Percentiles rank a stretch among this genome's conserved stretches.
phyloP scores from a whole-genome alignment of 2,329 filamentous ascomycete genomes.

The Colletotrichum limetticola region DNA sequence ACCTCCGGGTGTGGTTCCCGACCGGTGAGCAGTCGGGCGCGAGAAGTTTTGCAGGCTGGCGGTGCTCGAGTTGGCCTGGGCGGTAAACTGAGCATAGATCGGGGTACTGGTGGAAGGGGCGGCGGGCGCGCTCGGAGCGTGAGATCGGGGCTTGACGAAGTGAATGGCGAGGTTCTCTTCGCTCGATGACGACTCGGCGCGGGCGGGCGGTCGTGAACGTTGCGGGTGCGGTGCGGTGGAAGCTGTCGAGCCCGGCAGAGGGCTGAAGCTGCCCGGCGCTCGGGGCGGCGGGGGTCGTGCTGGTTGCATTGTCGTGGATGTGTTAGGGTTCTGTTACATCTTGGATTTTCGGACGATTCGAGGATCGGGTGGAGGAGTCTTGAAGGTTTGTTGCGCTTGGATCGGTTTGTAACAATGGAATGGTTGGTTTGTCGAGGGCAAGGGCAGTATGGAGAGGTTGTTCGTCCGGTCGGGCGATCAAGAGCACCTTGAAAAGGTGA shows the following conservation, averaged over 20 bases:
- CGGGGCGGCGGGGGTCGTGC: conserved; percentile 57
- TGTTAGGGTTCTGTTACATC: conserved; percentile 53
- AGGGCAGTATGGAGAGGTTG: not conserved
- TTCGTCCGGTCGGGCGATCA: not conserved
- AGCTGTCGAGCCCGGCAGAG: conserved; percentile 51
- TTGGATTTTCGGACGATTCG: conserved; percentile 42
- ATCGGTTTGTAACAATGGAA: not conserved
- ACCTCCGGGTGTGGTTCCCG: conserved; percentile 26
- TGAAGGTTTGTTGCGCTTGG: conserved; percentile 15
- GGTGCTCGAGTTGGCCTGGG: conserved; percentile 59
- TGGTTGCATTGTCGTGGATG: conserved; percentile 58
- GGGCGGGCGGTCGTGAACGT: conserved; percentile 47
- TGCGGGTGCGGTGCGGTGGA: conserved; percentile 43
- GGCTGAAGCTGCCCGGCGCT: conserved; percentile 67
- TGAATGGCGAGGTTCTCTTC: conserved; percentile 56
- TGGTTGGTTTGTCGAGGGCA: not conserved
- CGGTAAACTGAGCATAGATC: conserved; percentile 59
- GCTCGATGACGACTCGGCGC: conserved; percentile 58
- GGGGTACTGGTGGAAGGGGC: conserved; percentile 41
- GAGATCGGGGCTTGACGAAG: conserved; percentile 56
- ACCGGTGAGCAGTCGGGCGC: conserved; percentile 56
- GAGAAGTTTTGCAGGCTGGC: conserved; percentile 68
- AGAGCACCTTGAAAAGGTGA: not conserved
- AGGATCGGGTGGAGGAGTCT: conserved; percentile 20
- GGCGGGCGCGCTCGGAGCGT: conserved; percentile 35